These are phyloP conservation scores for Echium plantagineum DNA, from an alignment of 257 asterid genomes.

Conservation along the genomic window DNA sequence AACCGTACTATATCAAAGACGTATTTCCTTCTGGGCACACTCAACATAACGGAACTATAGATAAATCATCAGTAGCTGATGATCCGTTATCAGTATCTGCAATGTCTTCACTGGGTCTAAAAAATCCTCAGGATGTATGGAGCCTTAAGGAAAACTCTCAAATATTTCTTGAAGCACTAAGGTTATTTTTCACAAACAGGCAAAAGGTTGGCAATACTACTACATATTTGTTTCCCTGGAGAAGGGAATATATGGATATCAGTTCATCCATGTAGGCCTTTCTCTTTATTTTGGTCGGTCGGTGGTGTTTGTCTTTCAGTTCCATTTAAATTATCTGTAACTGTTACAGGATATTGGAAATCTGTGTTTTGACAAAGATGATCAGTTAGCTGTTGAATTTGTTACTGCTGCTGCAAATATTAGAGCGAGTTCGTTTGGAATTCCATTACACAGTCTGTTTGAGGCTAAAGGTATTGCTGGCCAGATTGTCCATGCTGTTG, in stretches of 20 bases:
- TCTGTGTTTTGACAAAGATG: conserved; percentile 92
- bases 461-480: conserved; percentile 99
- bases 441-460: conserved; percentile 91
- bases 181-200: conserved; percentile 52
- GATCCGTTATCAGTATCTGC: conserved; percentile 60
- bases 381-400: conserved; percentile 94
- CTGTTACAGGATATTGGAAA: conserved; percentile 72
- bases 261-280: conserved; percentile 2
- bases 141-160: conserved; percentile 74
- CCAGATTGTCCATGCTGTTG: conserved; percentile 97
- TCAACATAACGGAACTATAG: conserved; percentile 63
- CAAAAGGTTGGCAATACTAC: conserved; percentile 46
- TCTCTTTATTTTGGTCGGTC: neutral
- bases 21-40: conserved; percentile 28
- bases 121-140: conserved; percentile 91
- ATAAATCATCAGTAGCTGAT: conserved; percentile 23
- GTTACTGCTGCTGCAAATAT: conserved; percentile 98
- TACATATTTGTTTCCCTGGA: neutral
- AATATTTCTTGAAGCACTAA: conserved; percentile 76
- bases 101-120: conserved; percentile 73
- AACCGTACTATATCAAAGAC: conserved; percentile 72
- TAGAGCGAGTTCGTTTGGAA: conserved; percentile 95
- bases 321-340: neutral
- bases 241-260: neutral
- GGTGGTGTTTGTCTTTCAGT: conserved; percentile 4